Evolutionary conservation across 352 stramenopile genomes (phyloP).

Genomic region (Pythium chondricola): DNA sequence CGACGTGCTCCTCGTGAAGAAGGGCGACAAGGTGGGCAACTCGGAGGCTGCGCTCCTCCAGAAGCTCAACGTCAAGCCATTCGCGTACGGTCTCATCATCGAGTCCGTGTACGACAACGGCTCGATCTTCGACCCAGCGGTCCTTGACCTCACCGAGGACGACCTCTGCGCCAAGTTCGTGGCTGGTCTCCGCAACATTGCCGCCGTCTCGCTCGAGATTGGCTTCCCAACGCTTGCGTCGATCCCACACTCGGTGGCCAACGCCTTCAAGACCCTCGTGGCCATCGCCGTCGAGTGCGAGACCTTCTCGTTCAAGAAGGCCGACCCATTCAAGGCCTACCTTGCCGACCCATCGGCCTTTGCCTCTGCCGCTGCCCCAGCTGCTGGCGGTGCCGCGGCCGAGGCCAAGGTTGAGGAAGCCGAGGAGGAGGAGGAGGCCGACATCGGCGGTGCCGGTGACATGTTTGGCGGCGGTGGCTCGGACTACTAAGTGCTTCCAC

Average conservation of each 20-base stretch:
- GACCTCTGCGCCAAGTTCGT: slow-evolving; percentile 96
- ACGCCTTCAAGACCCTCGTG: slow-evolving; percentile 98
- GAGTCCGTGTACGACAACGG: slow-evolving; percentile 98
- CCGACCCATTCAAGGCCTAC: slow-evolving; percentile 95
- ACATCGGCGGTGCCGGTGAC: slow-evolving; percentile 85
- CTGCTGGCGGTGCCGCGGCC: slow-evolving; percentile 68
- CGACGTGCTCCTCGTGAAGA: slow-evolving; percentile 93
- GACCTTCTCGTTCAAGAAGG: slow-evolving; percentile 97
- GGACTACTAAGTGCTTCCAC: slow-evolving; percentile 56
- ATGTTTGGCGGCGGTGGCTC: slow-evolving; percentile 68
- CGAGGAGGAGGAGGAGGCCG: slow-evolving; percentile 73
- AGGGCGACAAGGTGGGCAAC: slow-evolving; percentile 96
- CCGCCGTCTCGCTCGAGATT: slow-evolving; percentile 93
- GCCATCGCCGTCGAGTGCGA: slow-evolving; percentile 94
- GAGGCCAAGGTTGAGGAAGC: slow-evolving; percentile 57
- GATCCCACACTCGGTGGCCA: slow-evolving; percentile 98
- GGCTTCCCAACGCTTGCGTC: slow-evolving; percentile 96
- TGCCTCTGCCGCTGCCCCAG: slow-evolving; percentile 75
- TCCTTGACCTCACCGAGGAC: slow-evolving; percentile 97
- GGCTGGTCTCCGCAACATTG: slow-evolving; percentile 91
- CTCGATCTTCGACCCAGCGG: slow-evolving; percentile 97
- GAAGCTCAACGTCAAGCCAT: slow-evolving; percentile 99
- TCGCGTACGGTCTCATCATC: slow-evolving; percentile 98
- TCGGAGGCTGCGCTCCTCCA: slow-evolving; percentile 98
- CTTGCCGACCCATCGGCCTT: slow-evolving; percentile 93